A percentile compares a stretch with the other conserved stretches of the same genome.
Evolutionary conservation across 345 rosid species (phyloP).

Genomic region (Hirschfeldia incana): DNA sequence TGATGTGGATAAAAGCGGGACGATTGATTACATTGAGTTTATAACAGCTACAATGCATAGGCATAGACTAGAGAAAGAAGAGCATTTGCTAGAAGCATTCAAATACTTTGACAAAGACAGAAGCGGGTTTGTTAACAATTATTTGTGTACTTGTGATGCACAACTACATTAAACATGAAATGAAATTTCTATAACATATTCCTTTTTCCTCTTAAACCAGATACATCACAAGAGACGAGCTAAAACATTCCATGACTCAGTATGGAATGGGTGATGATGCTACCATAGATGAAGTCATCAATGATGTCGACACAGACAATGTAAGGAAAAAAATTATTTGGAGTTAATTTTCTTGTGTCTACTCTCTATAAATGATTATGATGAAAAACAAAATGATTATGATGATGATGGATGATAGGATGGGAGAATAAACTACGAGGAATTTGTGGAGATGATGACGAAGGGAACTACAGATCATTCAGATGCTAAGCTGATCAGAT

Average conservation of each 20-base stretch:
- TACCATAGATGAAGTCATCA: conserved; percentile 67
- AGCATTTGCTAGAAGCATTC: conserved; percentile 69
- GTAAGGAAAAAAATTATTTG: conserved; percentile 36
- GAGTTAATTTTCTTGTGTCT: background rate
- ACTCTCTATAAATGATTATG: background rate
- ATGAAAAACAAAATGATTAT: background rate
- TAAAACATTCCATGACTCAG: conserved; percentile 65
- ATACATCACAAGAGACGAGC: conserved; percentile 84
- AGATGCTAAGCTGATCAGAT: conserved; percentile 29
- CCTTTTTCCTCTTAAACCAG: conserved; percentile 27
- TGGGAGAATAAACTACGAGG: conserved; percentile 74
- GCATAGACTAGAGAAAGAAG: conserved; percentile 79
- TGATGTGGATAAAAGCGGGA: conserved; percentile 83
- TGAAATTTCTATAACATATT: background rate
- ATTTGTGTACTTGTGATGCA: background rate
- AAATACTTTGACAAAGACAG: conserved; percentile 72
- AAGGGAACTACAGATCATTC: conserved; percentile 51
- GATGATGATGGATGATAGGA: conserved; percentile 43
- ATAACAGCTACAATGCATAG: conserved; percentile 88
- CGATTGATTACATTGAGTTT: conserved; percentile 86
- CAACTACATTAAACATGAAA: background rate
- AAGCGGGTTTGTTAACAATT: conserved; percentile 59
- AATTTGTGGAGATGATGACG: conserved; percentile 74
- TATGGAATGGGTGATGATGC: conserved; percentile 82
- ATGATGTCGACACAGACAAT: conserved; percentile 81